Evolutionary conservation across 257 asterid species (phyloP), one percentile per base, ranked within the genome.

Genomic region (Cruciata laevipes): DNA sequence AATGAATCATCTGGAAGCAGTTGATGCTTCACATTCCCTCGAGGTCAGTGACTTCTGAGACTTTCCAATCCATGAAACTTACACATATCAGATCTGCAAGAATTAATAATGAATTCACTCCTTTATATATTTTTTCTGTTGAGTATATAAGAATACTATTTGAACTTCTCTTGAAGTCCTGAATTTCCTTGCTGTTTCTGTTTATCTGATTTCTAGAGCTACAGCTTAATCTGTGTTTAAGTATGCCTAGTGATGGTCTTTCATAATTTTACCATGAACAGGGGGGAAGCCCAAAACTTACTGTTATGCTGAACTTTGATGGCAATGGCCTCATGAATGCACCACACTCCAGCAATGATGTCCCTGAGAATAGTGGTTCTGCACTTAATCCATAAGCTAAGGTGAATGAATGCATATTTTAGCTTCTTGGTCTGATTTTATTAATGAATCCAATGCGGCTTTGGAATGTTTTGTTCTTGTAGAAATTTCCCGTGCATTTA

Each of bases 11-110:
- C 85, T 73, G 38, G 75, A 77, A 51, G 77, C 81, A 68, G 65
- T 81, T 64, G 78, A 78, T 69, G 73, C 80, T 62, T 77, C 84
- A 20, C 35, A 69, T 42, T 57, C 82, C 66, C 79, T 58, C 69
- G 88, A 89, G 98, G 97, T 63, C 40, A 20, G 60, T 56, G 17
- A 55, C 42, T 69, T 32, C 24, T 66, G 73, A 65, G 40, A 76
- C 52, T 33, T 63, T 73, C 61, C 63, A 67, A 69, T 52, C 31
- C 61, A 68, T 31, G 12, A n/a, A 25, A 4, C 35, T 65, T 12
- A 5, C 57, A 7, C 59, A n/a, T 66, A 33, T 59, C 51, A 20
- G 37, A 37, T 59, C 21, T 27, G 7, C 23, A 24, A 20, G 31
- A 21, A 23, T 44, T 8, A 44, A 4, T 65, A 32, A 47, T 30